A percentile compares a stretch with the other conserved stretches of the same genome.
These are phyloP conservation scores for Yamadazyma sp. DNA, from an alignment of 1,139 yeast species.

Conservation along the genomic window DNA sequence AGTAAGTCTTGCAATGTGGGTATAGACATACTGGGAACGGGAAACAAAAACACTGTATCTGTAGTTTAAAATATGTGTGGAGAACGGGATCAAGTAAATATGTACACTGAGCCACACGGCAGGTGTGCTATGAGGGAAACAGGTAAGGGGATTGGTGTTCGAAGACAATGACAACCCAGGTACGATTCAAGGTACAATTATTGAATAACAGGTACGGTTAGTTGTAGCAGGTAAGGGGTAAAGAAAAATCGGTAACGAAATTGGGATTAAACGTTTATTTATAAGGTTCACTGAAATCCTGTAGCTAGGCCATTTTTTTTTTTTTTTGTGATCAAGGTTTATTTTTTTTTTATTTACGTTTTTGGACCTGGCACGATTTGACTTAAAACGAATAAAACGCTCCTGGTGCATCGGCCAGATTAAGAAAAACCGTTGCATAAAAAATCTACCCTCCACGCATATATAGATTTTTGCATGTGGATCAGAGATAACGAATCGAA, in stretches of 20 bases:
- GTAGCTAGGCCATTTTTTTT: background rate
- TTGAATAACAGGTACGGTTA: too few relatives aligned
- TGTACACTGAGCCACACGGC: background rate
- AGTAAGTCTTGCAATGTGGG: slow-evolving; percentile 27
- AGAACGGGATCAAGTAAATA: background rate
- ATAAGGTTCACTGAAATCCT: background rate
- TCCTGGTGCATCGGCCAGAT: background rate
- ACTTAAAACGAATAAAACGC: background rate
- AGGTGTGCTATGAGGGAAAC: background rate
- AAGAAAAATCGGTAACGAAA: too few relatives aligned
- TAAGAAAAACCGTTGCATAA: background rate
- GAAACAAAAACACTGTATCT: too few relatives aligned
- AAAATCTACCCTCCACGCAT: background rate
- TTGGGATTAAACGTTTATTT: slow-evolving; percentile 1
- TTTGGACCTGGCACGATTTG: background rate
- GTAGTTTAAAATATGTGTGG: too few relatives aligned
- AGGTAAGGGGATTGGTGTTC: background rate
- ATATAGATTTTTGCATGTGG: background rate
- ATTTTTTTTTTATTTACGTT: slow-evolving; percentile 1
- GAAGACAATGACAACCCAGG: too few relatives aligned
- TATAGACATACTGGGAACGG: slow-evolving; percentile 16
- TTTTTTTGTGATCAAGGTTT: background rate
- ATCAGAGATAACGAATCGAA: background rate
- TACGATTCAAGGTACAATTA: too few relatives aligned
- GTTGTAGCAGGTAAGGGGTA: too few relatives aligned